Conservation (phyloP, 2,329 filamentous ascomycete species). For the Rutstroemia sp. region DNA sequence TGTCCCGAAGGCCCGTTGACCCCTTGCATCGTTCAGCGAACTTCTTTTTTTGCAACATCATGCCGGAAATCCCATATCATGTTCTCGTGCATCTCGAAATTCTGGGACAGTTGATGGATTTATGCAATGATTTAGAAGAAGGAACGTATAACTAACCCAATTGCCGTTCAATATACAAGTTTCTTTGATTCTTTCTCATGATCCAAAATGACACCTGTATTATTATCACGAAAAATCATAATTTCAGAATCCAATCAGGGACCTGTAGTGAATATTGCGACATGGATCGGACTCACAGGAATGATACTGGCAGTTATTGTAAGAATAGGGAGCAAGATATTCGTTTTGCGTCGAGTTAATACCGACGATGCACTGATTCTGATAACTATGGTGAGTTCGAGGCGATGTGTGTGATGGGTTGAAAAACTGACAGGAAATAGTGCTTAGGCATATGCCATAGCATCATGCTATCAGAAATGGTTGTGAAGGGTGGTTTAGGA, state of each 20-base stretch:
- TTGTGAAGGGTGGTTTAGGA: conserved; percentile 15
- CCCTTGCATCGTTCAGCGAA: conserved; percentile 3
- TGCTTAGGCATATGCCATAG: conserved; percentile 8
- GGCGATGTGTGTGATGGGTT: conserved; percentile 4
- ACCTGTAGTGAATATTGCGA: conserved; percentile 33
- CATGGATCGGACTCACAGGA: conserved; percentile 31
- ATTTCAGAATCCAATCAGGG: conserved; percentile 34
- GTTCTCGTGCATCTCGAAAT: background rate
- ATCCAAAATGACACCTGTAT: background rate
- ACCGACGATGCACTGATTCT: conserved; percentile 15
- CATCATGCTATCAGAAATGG: conserved; percentile 12
- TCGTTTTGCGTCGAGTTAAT: conserved; percentile 11
- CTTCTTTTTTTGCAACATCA: background rate
- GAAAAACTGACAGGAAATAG: conserved; percentile 6
- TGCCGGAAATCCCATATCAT: background rate
- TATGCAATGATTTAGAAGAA: background rate
- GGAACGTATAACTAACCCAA: conserved; percentile 1
- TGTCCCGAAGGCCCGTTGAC: background rate
- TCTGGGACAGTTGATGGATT: background rate
- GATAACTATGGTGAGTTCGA: conserved; percentile 11
- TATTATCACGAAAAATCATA: conserved; percentile 20
- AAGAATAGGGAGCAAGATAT: conserved; percentile 25
- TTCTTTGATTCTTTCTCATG: background rate
- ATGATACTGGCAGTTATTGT: conserved; percentile 32
- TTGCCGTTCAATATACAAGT: background rate